Evolutionary conservation across 2,329 filamentous ascomycete species (phyloP).

Genomic region (Sporothrix variecibatus): DNA sequence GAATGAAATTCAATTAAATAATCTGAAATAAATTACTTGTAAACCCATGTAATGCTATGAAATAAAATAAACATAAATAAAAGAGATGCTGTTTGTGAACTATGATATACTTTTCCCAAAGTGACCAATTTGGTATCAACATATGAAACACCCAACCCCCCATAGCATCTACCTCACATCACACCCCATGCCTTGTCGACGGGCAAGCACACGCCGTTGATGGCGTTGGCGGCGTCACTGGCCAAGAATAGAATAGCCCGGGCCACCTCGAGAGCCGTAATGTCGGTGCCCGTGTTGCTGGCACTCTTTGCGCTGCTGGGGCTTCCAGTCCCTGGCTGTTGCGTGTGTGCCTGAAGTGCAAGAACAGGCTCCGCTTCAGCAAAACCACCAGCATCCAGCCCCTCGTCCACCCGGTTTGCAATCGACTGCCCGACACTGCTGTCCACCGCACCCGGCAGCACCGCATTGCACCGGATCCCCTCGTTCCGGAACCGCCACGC

Average conservation of each 20-base stretch:
- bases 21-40: background rate
- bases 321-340: background rate
- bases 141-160: background rate
- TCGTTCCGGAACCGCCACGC: conserved; percentile 49
- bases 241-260: conserved; percentile 42
- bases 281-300: conserved; percentile 24
- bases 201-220: conserved; percentile 42
- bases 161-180: conserved; percentile 35
- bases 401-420: conserved; percentile 24
- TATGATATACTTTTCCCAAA: too few species aligned
- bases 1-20: background rate
- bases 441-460: conserved; percentile 43
- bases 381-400: conserved; percentile 36
- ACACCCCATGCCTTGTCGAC: conserved; percentile 43
- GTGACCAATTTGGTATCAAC: too few species aligned
- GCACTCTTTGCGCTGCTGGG: conserved; percentile 23
- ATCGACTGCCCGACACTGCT: conserved; percentile 37
- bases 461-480: conserved; percentile 48
- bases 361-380: conserved; percentile 36
- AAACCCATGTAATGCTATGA: too few species aligned
- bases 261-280: conserved; percentile 40
- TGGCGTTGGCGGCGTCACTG: conserved; percentile 40
- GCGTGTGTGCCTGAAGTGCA: conserved; percentile 35
- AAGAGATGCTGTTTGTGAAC: too few species aligned
- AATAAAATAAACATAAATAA: background rate